Evolutionary conservation across 345 rosid genomes (phyloP).

Genomic region (Stellera chamaejasme): DNA sequence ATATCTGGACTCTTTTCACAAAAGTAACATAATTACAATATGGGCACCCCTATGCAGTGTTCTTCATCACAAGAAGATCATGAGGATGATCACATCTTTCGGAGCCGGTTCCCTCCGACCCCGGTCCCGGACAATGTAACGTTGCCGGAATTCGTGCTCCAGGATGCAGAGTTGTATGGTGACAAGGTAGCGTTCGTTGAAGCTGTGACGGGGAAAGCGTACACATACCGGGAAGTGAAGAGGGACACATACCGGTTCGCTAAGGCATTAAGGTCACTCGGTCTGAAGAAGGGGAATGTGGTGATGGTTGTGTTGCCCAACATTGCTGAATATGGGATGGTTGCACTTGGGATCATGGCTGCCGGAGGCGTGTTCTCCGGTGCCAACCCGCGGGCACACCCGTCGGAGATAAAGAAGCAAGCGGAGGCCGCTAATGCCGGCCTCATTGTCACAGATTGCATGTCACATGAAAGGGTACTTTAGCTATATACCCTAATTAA

Average conservation of each 20-base stretch:
- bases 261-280: slow-evolving; percentile 68
- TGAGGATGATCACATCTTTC: slow-evolving; percentile 46
- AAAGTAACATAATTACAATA: no score
- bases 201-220: slow-evolving; percentile 59
- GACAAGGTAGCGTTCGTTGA: slow-evolving; percentile 85
- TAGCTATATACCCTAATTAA: no score
- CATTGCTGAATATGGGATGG: slow-evolving; percentile 75
- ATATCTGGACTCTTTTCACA: no score
- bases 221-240: slow-evolving; percentile 56
- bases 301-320: slow-evolving; percentile 87
- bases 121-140: slow-evolving; percentile 56
- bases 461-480: slow-evolving; percentile 57
- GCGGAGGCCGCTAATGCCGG: slow-evolving; percentile 76
- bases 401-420: slow-evolving; percentile 75
- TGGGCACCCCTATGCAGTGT: not conserved
- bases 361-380: slow-evolving; percentile 91
- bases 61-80: not conserved
- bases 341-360: slow-evolving; percentile 85
- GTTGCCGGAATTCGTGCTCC: slow-evolving; percentile 77
- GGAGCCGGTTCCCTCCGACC: slow-evolving; percentile 50
- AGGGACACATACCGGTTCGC: slow-evolving; percentile 65
- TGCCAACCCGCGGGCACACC: slow-evolving; percentile 69
- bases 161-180: slow-evolving; percentile 55
- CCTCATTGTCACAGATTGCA: slow-evolving; percentile 57
- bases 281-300: slow-evolving; percentile 75